Evolutionary conservation across 176 grass and related monocot species (phyloP), one percentile per base, ranked within the genome.

Genomic region (Lolium perenne): DNA sequence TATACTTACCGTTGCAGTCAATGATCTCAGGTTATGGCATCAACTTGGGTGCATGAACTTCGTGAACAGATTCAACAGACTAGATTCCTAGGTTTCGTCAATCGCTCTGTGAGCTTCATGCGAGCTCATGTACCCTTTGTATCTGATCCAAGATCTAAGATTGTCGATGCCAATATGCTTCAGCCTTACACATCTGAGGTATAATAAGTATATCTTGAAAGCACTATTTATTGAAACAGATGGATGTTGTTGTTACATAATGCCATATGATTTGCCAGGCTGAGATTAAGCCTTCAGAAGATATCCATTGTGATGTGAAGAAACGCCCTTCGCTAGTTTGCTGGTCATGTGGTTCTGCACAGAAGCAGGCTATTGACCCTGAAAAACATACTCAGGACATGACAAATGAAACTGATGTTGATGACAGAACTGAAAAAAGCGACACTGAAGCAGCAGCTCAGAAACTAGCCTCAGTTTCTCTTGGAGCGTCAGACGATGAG

Each of bases 1-100:
- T 51, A 68, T 85, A 79, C 74, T 91, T 60, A 82, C 21, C 13
- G 0, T 59, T 78, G 47, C 4, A 6, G 23, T 82, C 50, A 66
- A 67, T 72, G 48, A 79, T 88, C 58, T 45, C 86, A 97, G 94
- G 94, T 97, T 56, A 84, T 87, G 79, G 71, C 75, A 73, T 97
- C 94, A 71, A 89, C 87, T 66, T 97, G 94, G 94, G 81, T 90
- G 77, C 90, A 74, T 67, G 94, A 97, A 85, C 89, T 97, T 74
- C 90, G 87, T 38, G 88, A 80, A 78, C 92, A 94, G 48, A 97
- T 97, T 76, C 86, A 97, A 46, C 82, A 83, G 65, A 97, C 92
- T 45, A 94, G 90, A 88, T 97, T 97, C 76, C 90, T 97, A 51
- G 92, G 92, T 73, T 87, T 90, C 16, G 83, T 92, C 16, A 94